Conservation (phyloP, 2,329 filamentous ascomycete genomes). For the Aspergillus pseudonomiae region DNA sequence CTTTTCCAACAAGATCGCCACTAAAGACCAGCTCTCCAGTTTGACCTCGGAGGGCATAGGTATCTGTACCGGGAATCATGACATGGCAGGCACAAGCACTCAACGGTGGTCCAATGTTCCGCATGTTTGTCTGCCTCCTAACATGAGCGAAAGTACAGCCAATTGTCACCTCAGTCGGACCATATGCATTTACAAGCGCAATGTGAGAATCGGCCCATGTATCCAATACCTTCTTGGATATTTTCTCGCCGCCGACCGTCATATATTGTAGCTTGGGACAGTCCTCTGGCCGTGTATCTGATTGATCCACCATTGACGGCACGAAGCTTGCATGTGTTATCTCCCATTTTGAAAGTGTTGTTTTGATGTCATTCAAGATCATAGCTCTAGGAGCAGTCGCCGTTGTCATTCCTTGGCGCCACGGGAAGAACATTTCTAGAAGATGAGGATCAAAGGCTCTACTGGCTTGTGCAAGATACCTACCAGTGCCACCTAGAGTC, state of each 20-base stretch:
- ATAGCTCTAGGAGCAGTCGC: conserved; percentile 30
- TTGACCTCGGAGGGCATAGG: conserved; percentile 29
- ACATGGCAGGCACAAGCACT: conserved; percentile 30
- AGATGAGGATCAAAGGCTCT: conserved; percentile 37
- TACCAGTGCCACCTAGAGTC: conserved; percentile 30
- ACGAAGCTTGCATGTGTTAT: conserved; percentile 37
- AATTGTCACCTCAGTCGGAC: conserved; percentile 41
- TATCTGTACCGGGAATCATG: conserved; percentile 28
- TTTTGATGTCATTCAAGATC: conserved; percentile 31
- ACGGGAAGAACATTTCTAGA: conserved; percentile 35
- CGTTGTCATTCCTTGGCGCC: conserved; percentile 32
- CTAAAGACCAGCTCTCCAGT: conserved; percentile 35
- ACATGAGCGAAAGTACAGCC: conserved; percentile 35
- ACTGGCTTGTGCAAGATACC: conserved; percentile 38
- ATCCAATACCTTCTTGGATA: conserved; percentile 35
- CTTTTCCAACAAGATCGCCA: conserved; percentile 31
- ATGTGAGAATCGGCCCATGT: conserved; percentile 32
- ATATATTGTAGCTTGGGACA: conserved; percentile 33
- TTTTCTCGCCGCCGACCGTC: conserved; percentile 41
- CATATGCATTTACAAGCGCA: conserved; percentile 36
- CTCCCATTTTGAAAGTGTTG: conserved; percentile 29
- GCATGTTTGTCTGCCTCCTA: conserved; percentile 25
- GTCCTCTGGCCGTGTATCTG: conserved; percentile 24
- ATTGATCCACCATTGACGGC: conserved; percentile 30
- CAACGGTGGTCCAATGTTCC: conserved; percentile 36